These are phyloP conservation scores for Penicillium salamii DNA, from an alignment of 495 filamentous ascomycete species.

Conservation along the genomic window DNA sequence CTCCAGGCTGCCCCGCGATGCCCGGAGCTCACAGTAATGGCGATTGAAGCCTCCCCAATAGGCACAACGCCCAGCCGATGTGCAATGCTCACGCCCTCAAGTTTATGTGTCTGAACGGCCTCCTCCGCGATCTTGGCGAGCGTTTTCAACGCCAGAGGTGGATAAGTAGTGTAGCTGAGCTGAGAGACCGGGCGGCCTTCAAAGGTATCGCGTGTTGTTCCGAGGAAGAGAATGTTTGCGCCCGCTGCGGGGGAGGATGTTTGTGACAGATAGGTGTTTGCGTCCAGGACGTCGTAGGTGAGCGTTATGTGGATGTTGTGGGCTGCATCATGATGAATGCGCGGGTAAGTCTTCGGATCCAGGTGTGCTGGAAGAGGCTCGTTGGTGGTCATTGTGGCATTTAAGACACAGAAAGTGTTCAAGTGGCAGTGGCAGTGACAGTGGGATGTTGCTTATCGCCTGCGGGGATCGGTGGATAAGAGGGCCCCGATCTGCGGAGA, in stretches of 20 bases:
- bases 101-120: constrained; percentile 54
- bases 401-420: neutral
- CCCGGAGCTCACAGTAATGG: constrained; percentile 80
- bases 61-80: constrained; percentile 87
- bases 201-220: constrained; percentile 88
- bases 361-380: constrained; percentile 30
- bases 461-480: constrained; percentile 27
- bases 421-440: neutral
- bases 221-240: constrained; percentile 83
- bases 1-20: constrained; percentile 89
- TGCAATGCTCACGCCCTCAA: constrained; percentile 71
- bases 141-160: constrained; percentile 70
- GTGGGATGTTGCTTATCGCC: constrained; percentile 15
- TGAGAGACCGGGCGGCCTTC: constrained; percentile 67
- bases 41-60: constrained; percentile 85
- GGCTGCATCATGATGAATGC: constrained; percentile 23
- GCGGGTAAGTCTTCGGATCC: constrained; percentile 43
- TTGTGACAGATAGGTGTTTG: constrained; percentile 55
- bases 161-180: constrained; percentile 82
- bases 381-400: constrained; percentile 15
- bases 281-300: constrained; percentile 62
- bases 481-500: constrained; percentile 17
- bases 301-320: constrained; percentile 42
- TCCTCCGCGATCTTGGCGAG: constrained; percentile 64
- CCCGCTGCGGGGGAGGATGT: constrained; percentile 80